A percentile compares a stretch with the other conserved stretches of the same genome.
These are phyloP conservation scores for Corymbia citriodora DNA, from an alignment of 441 rosid species.

Conservation along the genomic window DNA sequence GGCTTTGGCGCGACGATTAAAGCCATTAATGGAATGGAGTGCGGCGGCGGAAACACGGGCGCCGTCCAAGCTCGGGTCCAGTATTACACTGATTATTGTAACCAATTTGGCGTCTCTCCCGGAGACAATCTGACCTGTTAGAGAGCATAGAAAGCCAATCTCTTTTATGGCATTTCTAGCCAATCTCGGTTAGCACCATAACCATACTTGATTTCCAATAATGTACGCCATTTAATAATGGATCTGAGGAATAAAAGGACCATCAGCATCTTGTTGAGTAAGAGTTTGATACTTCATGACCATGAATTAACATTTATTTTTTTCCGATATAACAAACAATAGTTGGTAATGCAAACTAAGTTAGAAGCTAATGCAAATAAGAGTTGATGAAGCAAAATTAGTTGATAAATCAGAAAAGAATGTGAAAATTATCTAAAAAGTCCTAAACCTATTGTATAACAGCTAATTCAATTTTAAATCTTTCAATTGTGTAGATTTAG, in stretches of 20 bases:
- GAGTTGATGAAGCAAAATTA: no score
- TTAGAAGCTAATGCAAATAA: no score
- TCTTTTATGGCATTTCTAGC: not conserved
- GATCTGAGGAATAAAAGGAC: not conserved
- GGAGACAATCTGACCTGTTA: constrained; percentile 38
- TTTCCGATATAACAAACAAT: no score
- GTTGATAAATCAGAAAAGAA: no score
- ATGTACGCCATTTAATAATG: not conserved
- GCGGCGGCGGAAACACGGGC: constrained; percentile 5
- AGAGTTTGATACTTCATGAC: no score
- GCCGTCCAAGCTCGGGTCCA: constrained; percentile 6
- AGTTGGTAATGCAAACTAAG: no score
- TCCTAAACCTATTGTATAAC: no score
- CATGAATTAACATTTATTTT: no score
- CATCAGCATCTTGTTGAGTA: not conserved
- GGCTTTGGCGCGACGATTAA: constrained; percentile 22
- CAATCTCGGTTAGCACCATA: not conserved
- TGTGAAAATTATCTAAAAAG: no score
- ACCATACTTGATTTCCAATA: not conserved
- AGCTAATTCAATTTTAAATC: no score
- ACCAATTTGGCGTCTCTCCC: constrained; percentile 17
- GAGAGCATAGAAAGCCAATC: not conserved
- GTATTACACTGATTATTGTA: constrained; percentile 16
- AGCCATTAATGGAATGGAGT: constrained; percentile 20
- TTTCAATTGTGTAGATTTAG: no score